phyloP scores from a whole-genome alignment of 805 yeast genomes.

The Ogataea nonfermentans region DNA sequence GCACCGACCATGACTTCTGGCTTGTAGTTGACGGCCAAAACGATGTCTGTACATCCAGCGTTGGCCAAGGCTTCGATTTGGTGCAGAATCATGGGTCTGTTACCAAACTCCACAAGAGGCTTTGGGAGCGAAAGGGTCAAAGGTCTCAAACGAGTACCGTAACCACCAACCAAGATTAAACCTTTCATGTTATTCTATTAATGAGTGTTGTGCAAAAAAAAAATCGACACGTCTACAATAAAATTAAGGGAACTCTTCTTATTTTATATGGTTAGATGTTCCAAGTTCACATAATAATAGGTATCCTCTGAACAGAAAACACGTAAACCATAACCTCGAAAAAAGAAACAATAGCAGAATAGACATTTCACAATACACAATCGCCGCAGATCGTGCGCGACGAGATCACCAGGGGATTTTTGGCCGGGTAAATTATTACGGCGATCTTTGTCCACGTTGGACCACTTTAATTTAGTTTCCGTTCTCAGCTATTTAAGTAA shows the following conservation, averaged over 20 bases:
- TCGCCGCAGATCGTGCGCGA: conserved; percentile 10
- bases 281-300: conserved; percentile 1
- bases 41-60: conserved; percentile 99
- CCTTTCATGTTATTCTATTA: conserved; percentile 67
- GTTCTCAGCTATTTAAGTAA: conserved; percentile 32
- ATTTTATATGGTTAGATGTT: conserved; percentile 8
- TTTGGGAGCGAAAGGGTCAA: conserved; percentile 92
- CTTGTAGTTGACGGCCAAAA: conserved; percentile 97
- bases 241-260: background rate
- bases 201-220: conserved; percentile 12
- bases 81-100: conserved; percentile 98
- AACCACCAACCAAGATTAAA: conserved; percentile 97
- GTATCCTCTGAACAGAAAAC: conserved; percentile 11
- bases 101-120: conserved; percentile 96
- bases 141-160: conserved; percentile 99
- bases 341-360: conserved; percentile 12
- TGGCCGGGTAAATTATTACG: conserved; percentile 3
- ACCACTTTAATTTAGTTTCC: no score
- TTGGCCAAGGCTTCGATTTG: conserved; percentile 97
- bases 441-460: no score
- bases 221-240: conserved; percentile 11
- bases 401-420: conserved; percentile 1
- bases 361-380: conserved; percentile 1
- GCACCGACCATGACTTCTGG: conserved; percentile 99
- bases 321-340: conserved; percentile 10